Conservation (phyloP, 495 filamentous ascomycete genomes). For the Aspergillus diversus region DNA sequence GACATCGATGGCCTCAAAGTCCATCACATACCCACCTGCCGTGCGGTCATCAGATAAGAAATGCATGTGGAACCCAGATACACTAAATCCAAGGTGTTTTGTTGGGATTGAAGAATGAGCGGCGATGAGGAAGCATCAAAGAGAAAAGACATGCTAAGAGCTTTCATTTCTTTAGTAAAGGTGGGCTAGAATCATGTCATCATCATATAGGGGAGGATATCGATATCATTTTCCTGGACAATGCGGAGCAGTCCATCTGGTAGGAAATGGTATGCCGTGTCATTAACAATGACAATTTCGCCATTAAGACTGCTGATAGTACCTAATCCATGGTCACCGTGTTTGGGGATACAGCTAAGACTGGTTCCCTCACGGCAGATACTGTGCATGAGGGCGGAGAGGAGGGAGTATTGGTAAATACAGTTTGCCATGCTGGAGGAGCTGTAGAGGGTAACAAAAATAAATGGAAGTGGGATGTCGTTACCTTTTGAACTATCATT, state of each 20-base stretch:
- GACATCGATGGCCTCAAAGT: constrained; percentile 44
- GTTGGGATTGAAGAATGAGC: constrained; percentile 8
- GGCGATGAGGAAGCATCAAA: constrained; percentile 12
- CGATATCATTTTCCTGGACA: background rate
- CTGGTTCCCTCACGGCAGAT: constrained; percentile 45
- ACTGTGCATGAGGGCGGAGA: constrained; percentile 56
- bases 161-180: constrained; percentile 1
- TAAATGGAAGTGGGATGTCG: too few species aligned
- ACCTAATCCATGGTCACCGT: constrained; percentile 55
- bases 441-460: too few species aligned
- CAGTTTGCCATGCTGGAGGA: constrained; percentile 30
- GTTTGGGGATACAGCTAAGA: constrained; percentile 38
- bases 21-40: constrained; percentile 54
- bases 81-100: constrained; percentile 45
- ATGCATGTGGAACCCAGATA: constrained; percentile 56
- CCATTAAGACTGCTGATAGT: constrained; percentile 54
- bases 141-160: constrained; percentile 13
- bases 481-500: too few species aligned
- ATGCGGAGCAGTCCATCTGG: constrained; percentile 5
- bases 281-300: constrained; percentile 56
- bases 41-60: constrained; percentile 50
- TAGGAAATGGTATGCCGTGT: constrained; percentile 46
- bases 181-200: constrained; percentile 19
- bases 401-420: constrained; percentile 54
- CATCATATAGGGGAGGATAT: constrained; percentile 15